Percentiles rank a stretch among this genome's conserved stretches.
phyloP scores from a whole-genome alignment of 441 rosid genomes.

The Pelargonium citronellum region DNA sequence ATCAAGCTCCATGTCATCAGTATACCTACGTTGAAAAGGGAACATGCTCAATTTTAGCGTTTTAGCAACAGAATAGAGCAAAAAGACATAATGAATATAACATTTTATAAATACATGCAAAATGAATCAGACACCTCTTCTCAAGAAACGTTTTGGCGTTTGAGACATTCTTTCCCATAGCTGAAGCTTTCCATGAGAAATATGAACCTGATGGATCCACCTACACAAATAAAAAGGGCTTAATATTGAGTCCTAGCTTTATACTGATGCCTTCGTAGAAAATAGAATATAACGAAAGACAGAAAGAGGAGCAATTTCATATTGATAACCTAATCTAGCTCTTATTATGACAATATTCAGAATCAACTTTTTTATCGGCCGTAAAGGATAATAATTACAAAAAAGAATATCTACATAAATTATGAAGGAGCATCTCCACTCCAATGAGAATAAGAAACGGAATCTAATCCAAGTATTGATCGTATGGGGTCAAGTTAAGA shows the following conservation, averaged over 20 bases:
- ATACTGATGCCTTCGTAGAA: background rate
- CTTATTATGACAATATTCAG: too few species aligned
- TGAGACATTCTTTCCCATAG: slow-evolving; percentile 74
- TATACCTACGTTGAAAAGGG: slow-evolving; percentile 42
- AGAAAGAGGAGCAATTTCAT: too few species aligned
- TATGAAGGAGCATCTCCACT: too few species aligned
- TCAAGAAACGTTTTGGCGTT: slow-evolving; percentile 98
- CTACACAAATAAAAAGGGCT: slow-evolving; percentile 4
- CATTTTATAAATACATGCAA: background rate
- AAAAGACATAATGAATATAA: too few species aligned
- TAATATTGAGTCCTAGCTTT: background rate
- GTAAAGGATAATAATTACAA: too few species aligned
- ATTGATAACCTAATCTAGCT: too few species aligned
- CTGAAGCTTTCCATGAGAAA: slow-evolving; percentile 30
- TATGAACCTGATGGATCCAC: slow-evolving; percentile 29
- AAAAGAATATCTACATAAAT: too few species aligned
- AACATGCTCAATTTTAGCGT: background rate
- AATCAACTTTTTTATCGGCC: too few species aligned
- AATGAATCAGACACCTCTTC: slow-evolving; percentile 51
- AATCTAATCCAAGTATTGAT: too few species aligned
- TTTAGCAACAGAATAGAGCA: background rate
- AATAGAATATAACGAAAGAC: too few species aligned
- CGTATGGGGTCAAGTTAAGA: too few species aligned
- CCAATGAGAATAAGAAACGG: too few species aligned
- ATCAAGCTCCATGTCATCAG: slow-evolving; percentile 99